phyloP scores from a whole-genome alignment of 108 stramenopile species.

The Discostella pseudostelligera region DNA sequence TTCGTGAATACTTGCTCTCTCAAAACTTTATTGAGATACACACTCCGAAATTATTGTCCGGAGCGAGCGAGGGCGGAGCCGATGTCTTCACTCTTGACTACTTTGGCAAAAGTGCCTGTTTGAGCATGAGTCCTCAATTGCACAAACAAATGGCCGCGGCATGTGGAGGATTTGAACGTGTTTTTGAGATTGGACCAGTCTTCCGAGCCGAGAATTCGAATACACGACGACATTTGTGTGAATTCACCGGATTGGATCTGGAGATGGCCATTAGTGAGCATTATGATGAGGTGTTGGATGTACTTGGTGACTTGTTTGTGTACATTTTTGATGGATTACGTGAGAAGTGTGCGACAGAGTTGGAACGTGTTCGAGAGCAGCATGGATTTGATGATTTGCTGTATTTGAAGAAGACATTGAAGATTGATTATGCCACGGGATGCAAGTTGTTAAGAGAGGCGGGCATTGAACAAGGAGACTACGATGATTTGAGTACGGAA shows the following conservation, averaged over 20 bases:
- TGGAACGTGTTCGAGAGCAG: conserved; percentile 91
- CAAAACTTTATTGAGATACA: conserved; percentile 97
- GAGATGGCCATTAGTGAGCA: conserved; percentile 99
- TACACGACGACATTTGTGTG: conserved; percentile 97
- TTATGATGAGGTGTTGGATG: conserved; percentile 98
- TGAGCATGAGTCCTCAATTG: conserved; percentile 98
- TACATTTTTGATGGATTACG: conserved; percentile 96
- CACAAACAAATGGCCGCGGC: conserved; percentile 99
- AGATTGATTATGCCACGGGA: conserved; percentile 92
- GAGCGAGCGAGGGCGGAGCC: conserved; percentile 96
- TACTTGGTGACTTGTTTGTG: conserved; percentile 95
- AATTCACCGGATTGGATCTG: conserved; percentile 99
- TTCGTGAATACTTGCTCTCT: conserved; percentile 87
- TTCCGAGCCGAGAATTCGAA: conserved; percentile 99
- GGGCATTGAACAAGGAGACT: conserved; percentile 84
- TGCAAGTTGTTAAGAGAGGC: conserved; percentile 84
- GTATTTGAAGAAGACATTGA: conserved; percentile 89
- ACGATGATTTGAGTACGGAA: conserved; percentile 95
- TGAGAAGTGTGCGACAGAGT: conserved; percentile 79
- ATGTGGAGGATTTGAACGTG: conserved; percentile 97
- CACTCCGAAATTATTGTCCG: conserved; percentile 97
- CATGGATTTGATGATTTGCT: conserved; percentile 97
- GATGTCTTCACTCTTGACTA: conserved; percentile 96
- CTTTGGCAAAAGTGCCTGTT: conserved; percentile 93
- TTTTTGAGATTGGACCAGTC: conserved; percentile 98